These are phyloP conservation scores for Westerdykella ornata DNA, from an alignment of 2,329 filamentous ascomycete genomes.

Conservation along the genomic window DNA sequence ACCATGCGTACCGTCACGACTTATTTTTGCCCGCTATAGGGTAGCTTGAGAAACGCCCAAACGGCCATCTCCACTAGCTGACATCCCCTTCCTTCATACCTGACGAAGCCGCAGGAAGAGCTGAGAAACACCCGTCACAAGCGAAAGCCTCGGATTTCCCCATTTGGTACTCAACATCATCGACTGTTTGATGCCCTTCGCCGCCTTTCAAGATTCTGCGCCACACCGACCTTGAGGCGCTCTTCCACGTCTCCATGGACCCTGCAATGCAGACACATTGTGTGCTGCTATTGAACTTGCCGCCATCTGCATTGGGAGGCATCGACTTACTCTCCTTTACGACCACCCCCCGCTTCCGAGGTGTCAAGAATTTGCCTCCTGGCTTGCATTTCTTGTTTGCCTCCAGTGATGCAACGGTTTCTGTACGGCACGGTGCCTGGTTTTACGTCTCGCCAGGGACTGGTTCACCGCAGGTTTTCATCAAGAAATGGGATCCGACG, in stretches of 20 bases:
- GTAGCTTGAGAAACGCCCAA: too few relatives aligned
- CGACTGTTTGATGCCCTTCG: not conserved
- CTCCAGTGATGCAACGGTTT: slow-evolving; percentile 52
- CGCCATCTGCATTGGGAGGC: slow-evolving; percentile 46
- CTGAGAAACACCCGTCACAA: too few relatives aligned
- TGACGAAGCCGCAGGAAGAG: too few relatives aligned
- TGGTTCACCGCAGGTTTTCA: slow-evolving; percentile 40
- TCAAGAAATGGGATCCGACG: slow-evolving; percentile 51
- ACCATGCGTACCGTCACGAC: too few relatives aligned
- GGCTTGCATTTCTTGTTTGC: slow-evolving; percentile 59
- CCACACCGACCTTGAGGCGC: slow-evolving; percentile 29
- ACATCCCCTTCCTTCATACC: too few relatives aligned
- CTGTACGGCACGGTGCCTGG: slow-evolving; percentile 57
- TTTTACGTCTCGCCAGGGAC: slow-evolving; percentile 45
- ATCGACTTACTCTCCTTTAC: slow-evolving; percentile 56
- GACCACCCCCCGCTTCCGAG: slow-evolving; percentile 54
- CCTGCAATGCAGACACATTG: slow-evolving; percentile 31
- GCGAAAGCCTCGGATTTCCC: too few relatives aligned
- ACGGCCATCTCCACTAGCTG: too few relatives aligned
- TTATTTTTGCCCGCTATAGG: too few relatives aligned
- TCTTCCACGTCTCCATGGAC: slow-evolving; percentile 33
- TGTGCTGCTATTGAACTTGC: slow-evolving; percentile 41
- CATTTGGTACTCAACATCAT: not conserved
- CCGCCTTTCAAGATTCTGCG: slow-evolving; percentile 28
- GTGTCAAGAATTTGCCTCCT: slow-evolving; percentile 52